Conservation (phyloP, 2,329 filamentous ascomycete genomes). For the Talaromyces piceae region DNA sequence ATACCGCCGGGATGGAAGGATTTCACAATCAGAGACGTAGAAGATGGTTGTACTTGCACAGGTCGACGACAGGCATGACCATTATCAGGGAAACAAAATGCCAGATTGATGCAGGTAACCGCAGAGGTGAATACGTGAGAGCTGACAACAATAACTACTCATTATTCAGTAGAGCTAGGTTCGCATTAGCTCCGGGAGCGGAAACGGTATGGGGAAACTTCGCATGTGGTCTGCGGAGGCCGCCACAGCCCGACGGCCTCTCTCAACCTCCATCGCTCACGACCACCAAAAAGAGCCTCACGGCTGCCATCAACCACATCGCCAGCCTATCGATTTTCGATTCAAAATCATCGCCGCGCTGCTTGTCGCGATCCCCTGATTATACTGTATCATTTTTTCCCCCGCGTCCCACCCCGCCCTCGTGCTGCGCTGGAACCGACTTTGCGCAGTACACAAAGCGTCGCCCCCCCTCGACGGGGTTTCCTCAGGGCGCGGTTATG, state of each 20-base stretch:
- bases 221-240: slow-evolving; percentile 21
- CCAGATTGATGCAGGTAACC: not conserved
- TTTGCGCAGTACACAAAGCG: slow-evolving; percentile 32
- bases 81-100: too few species aligned
- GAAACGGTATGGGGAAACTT: slow-evolving; percentile 17
- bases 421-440: slow-evolving; percentile 22
- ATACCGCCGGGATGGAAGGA: too few species aligned
- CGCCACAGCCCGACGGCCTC: slow-evolving; percentile 8
- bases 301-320: slow-evolving; percentile 33
- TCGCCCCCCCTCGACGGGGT: slow-evolving; percentile 39
- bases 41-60: not conserved
- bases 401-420: slow-evolving; percentile 15
- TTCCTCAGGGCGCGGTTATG: slow-evolving; percentile 46
- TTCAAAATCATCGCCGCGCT: slow-evolving; percentile 22
- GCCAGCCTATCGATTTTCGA: slow-evolving; percentile 26
- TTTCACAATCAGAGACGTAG: not conserved
- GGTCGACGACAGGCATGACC: slow-evolving; percentile 5
- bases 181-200: slow-evolving; percentile 8
- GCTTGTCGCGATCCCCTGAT: slow-evolving; percentile 15
- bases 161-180: not conserved
- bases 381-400: slow-evolving; percentile 29
- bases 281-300: slow-evolving; percentile 31
- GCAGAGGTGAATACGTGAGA: not conserved
- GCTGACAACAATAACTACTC: not conserved
- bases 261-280: slow-evolving; percentile 20